Percentiles rank a stretch among this genome's conserved stretches.
Evolutionary conservation across 2,329 filamentous ascomycete genomes (phyloP).

Genomic region (Penicillium sp.): DNA sequence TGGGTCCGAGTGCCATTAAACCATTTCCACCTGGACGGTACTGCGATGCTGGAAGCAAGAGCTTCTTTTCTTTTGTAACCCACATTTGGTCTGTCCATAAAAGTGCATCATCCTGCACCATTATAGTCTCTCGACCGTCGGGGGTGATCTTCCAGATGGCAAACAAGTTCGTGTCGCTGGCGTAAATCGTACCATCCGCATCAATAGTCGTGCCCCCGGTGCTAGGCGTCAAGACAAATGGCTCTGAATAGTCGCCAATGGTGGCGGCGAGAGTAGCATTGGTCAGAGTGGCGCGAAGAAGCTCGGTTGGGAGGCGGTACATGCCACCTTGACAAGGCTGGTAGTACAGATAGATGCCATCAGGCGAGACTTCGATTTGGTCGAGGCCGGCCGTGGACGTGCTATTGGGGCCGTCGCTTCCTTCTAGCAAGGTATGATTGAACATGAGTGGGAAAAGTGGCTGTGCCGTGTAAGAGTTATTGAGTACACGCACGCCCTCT

Average conservation of each 20-base stretch:
- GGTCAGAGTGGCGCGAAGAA: slow-evolving; percentile 28
- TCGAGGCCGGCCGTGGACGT: slow-evolving; percentile 26
- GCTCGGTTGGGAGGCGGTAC: slow-evolving; percentile 28
- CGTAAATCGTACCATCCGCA: slow-evolving; percentile 35
- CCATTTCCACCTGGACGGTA: no score
- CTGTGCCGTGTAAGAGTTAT: not conserved
- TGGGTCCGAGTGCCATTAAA: no score
- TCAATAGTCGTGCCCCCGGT: slow-evolving; percentile 40
- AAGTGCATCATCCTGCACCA: not conserved
- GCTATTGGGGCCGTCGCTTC: not conserved
- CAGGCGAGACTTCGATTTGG: slow-evolving; percentile 36
- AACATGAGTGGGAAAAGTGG: not conserved
- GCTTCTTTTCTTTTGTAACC: not conserved
- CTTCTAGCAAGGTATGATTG: not conserved
- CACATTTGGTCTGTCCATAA: not conserved
- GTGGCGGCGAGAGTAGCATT: slow-evolving; percentile 29
- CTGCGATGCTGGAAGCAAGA: slow-evolving; percentile 1
- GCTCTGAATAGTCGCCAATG: slow-evolving; percentile 23
- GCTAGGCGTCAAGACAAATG: slow-evolving; percentile 31
- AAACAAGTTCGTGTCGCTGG: slow-evolving; percentile 32
- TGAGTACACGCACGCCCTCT: not conserved
- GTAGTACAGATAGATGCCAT: slow-evolving; percentile 33
- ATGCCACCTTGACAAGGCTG: slow-evolving; percentile 32
- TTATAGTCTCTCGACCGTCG: not conserved
- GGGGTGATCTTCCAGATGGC: not conserved